Conservation (phyloP, 208 protist genomes). For the Wallacemonas sp. region DNA sequence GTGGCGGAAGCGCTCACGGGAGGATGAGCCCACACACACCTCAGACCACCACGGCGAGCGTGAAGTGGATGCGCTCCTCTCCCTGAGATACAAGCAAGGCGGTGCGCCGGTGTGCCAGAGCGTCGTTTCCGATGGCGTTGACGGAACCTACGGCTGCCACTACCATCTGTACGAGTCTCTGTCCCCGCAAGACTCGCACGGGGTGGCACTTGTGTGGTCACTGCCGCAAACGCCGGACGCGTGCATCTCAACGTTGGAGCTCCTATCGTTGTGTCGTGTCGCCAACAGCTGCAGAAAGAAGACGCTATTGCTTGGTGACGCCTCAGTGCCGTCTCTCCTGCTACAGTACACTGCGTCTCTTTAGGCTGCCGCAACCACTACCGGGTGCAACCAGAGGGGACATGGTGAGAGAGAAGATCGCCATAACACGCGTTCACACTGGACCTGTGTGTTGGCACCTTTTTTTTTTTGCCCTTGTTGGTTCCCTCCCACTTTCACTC, state of each 20-base stretch:
- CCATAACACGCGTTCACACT: no score
- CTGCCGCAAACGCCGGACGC: constrained; percentile 21
- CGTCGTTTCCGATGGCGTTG: constrained; percentile 34
- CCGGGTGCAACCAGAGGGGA: no score
- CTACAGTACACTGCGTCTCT: constrained; percentile 74
- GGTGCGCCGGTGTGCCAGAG: constrained; percentile 36
- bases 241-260: constrained; percentile 22
- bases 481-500: constrained; percentile 7
- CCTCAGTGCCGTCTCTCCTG: constrained; percentile 11
- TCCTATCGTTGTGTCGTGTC: constrained; percentile 71
- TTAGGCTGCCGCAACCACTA: no score
- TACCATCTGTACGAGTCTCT: constrained; percentile 62
- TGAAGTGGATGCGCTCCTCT: no score
- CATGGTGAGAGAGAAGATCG: no score
- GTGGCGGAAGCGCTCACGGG: not conserved
- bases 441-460: not conserved
- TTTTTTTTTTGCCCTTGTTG: constrained; percentile 12
- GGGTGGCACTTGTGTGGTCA: constrained; percentile 65
- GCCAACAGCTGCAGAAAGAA: constrained; percentile 79
- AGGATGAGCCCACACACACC: not conserved
- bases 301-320: constrained; percentile 39
- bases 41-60: no score
- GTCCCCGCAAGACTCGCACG: constrained; percentile 49
- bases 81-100: not conserved
- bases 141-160: constrained; percentile 67